These are phyloP conservation scores for Penicillium brevicompactum DNA, from an alignment of 2,329 filamentous ascomycete genomes.

Conservation along the genomic window DNA sequence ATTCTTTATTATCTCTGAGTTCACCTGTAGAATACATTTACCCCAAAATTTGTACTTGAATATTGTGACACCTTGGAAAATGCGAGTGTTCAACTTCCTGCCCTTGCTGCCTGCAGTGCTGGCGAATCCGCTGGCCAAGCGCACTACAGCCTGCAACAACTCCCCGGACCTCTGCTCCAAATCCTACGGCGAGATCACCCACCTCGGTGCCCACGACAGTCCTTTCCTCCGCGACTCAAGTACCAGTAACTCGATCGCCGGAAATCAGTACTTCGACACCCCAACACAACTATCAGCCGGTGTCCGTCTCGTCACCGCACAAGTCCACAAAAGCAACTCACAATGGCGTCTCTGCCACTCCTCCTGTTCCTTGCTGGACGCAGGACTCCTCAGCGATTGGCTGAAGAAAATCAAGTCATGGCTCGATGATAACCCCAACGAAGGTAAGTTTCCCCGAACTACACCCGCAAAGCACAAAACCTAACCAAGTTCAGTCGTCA, in stretches of 20 bases:
- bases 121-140: conserved; percentile 33
- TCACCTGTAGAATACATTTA: background rate
- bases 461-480: background rate
- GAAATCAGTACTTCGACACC: conserved; percentile 74
- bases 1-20: conserved; percentile 14
- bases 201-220: conserved; percentile 76
- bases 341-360: conserved; percentile 71
- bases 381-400: conserved; percentile 67
- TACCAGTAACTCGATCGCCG: conserved; percentile 64
- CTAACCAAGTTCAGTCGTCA: conserved; percentile 59
- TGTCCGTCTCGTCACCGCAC: conserved; percentile 69
- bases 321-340: conserved; percentile 66
- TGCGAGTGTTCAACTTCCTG: conserved; percentile 34
- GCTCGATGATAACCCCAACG: conserved; percentile 70
- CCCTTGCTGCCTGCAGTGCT: conserved; percentile 32
- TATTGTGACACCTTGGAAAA: conserved; percentile 13
- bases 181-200: conserved; percentile 73
- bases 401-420: conserved; percentile 65
- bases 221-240: conserved; percentile 68
- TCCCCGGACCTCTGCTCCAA: conserved; percentile 71
- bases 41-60: background rate
- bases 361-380: conserved; percentile 67
- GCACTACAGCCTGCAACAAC: conserved; percentile 71
- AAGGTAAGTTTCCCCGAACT: conserved; percentile 41
- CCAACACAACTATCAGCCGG: conserved; percentile 71